Percentiles rank a stretch among this genome's conserved stretches.
Evolutionary conservation across 768 basidiomycete species (phyloP).

Genomic region (Gelatoporia subvermispora): DNA sequence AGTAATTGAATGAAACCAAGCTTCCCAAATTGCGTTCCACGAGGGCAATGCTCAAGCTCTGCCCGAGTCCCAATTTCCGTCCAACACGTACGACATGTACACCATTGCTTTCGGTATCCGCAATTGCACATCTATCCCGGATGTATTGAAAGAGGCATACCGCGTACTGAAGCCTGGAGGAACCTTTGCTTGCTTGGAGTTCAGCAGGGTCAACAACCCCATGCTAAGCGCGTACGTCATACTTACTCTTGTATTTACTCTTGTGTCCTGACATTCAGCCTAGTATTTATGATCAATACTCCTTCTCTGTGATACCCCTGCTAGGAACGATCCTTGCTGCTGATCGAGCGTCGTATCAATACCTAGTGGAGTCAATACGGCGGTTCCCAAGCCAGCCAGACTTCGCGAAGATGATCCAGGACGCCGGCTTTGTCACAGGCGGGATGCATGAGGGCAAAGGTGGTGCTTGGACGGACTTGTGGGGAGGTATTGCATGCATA

Average conservation of each 20-base stretch:
- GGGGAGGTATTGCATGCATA: constrained; percentile 84
- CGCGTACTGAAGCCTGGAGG: constrained; percentile 96
- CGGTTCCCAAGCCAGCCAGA: constrained; percentile 85
- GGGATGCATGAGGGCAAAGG: constrained; percentile 57
- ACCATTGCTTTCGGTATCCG: constrained; percentile 98
- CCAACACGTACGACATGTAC: constrained; percentile 90
- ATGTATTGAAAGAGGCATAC: constrained; percentile 83
- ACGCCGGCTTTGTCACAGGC: constrained; percentile 78
- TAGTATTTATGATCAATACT: constrained; percentile 92
- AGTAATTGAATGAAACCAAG: constrained; percentile 33
- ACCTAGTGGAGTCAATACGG: constrained; percentile 95
- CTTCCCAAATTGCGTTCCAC: constrained; percentile 88
- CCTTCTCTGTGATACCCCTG: constrained; percentile 91
- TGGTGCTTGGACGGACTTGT: constrained; percentile 81
- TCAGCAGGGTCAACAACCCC: constrained; percentile 89
- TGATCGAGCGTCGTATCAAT: constrained; percentile 93
- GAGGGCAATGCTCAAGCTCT: constrained; percentile 91
- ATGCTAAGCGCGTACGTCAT: constrained; percentile 75
- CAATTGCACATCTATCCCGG: constrained; percentile 91
- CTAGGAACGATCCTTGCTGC: constrained; percentile 96
- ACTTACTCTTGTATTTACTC: background rate
- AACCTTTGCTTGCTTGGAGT: constrained; percentile 92
- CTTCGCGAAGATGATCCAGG: constrained; percentile 84
- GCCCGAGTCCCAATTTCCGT: constrained; percentile 57
- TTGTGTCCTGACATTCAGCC: background rate